A percentile compares a stretch with the other conserved stretches of the same genome.
Conservation (phyloP, 2,329 filamentous ascomycete species). For the Ophiostoma ulmi region DNA sequence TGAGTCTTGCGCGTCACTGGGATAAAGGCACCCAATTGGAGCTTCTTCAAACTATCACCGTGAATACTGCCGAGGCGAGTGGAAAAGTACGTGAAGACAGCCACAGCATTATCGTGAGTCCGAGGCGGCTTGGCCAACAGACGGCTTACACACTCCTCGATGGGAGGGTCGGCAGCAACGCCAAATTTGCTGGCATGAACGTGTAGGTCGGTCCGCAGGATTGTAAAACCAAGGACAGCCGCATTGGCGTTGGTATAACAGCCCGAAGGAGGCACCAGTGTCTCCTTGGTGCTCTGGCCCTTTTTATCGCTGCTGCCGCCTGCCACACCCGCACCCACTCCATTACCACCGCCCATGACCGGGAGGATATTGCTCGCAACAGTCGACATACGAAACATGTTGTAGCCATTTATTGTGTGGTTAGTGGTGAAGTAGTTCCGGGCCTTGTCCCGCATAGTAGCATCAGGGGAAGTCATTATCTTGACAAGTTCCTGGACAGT, state of each 20-base stretch:
- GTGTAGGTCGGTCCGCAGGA: slow-evolving; percentile 71
- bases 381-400: slow-evolving; percentile 51
- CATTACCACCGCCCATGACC: background rate
- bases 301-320: background rate
- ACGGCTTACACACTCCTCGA: slow-evolving; percentile 68
- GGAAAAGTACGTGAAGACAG: slow-evolving; percentile 78
- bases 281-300: slow-evolving; percentile 36
- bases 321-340: background rate
- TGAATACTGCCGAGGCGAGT: slow-evolving; percentile 69
- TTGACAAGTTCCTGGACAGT: slow-evolving; percentile 68
- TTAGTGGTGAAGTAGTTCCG: slow-evolving; percentile 80
- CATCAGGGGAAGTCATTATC: slow-evolving; percentile 64
- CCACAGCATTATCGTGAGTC: slow-evolving; percentile 59
- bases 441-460: slow-evolving; percentile 58
- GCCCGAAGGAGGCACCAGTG: slow-evolving; percentile 64
- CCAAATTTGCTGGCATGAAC: slow-evolving; percentile 79
- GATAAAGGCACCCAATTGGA: slow-evolving; percentile 65
- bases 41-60: slow-evolving; percentile 51
- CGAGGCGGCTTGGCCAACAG: slow-evolving; percentile 68
- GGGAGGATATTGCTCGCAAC: slow-evolving; percentile 1
- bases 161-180: slow-evolving; percentile 73
- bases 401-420: slow-evolving; percentile 73
- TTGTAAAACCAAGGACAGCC: slow-evolving; percentile 71
- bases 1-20: slow-evolving; percentile 47
- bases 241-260: slow-evolving; percentile 81